These are phyloP conservation scores for Pyrus communis DNA, from an alignment of 306 rosid genomes.

Conservation along the genomic window DNA sequence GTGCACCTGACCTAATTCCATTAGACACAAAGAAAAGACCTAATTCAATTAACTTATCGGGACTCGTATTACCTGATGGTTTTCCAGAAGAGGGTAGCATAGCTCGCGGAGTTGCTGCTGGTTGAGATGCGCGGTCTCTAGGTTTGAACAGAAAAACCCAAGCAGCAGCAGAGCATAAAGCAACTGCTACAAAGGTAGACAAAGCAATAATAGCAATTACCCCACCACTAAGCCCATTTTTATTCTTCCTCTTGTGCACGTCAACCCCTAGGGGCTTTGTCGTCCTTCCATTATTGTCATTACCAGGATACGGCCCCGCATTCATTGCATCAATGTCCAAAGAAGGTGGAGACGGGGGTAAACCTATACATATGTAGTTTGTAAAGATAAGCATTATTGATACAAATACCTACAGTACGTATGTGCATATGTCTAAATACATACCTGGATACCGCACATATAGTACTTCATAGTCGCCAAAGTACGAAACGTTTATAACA, in stretches of 20 bases:
- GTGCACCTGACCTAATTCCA: not conserved
- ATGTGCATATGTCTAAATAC: not conserved
- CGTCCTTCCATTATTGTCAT: slow-evolving; percentile 46
- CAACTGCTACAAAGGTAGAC: slow-evolving; percentile 47
- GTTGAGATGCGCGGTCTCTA: slow-evolving; percentile 34
- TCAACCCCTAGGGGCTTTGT: slow-evolving; percentile 87
- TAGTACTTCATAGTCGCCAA: slow-evolving; percentile 82
- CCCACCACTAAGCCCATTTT: slow-evolving; percentile 49
- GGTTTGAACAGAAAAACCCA: slow-evolving; percentile 46
- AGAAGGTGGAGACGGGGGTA: slow-evolving; percentile 88
- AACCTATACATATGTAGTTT: slow-evolving; percentile 42
- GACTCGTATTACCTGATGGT: slow-evolving; percentile 51
- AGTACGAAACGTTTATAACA: slow-evolving; percentile 53
- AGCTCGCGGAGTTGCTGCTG: slow-evolving; percentile 30
- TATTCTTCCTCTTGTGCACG: slow-evolving; percentile 49
- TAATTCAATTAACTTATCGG: not conserved
- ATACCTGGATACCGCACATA: slow-evolving; percentile 92
- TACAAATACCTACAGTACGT: not conserved
- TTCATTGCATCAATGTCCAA: slow-evolving; percentile 39
- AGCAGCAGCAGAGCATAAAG: slow-evolving; percentile 46
- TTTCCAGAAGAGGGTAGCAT: slow-evolving; percentile 41
- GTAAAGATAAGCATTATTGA: slow-evolving; percentile 10
- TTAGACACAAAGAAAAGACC: not conserved
- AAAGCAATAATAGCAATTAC: slow-evolving; percentile 48
- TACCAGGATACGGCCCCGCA: slow-evolving; percentile 56